These are phyloP conservation scores for Avena atlantica DNA, from an alignment of 176 grass and related monocot genomes.

Conservation along the genomic window DNA sequence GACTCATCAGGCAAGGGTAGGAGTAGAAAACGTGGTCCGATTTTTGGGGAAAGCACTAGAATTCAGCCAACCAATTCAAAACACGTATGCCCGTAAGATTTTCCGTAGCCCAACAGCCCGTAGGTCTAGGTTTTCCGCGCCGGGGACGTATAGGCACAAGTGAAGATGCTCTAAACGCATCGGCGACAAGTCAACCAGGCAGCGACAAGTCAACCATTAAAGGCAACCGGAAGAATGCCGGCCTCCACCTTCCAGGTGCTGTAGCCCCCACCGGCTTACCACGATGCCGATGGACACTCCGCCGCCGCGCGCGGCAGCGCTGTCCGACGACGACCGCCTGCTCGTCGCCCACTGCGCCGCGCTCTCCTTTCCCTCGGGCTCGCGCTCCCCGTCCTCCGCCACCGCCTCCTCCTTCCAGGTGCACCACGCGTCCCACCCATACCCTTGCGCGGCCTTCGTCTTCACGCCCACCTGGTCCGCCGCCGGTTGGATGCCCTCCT, in stretches of 20 bases:
- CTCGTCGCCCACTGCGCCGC: slow-evolving; percentile 52
- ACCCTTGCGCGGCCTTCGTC: slow-evolving; percentile 68
- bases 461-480: slow-evolving; percentile 79
- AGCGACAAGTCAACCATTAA: background rate
- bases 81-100: too few species aligned
- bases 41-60: too few species aligned
- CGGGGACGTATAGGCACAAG: too few species aligned
- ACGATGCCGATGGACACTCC: slow-evolving; percentile 50
- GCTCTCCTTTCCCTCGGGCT: slow-evolving; percentile 44
- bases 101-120: too few species aligned
- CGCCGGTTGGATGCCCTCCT: slow-evolving; percentile 55
- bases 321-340: slow-evolving; percentile 63
- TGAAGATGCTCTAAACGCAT: background rate
- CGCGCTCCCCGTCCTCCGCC: slow-evolving; percentile 21
- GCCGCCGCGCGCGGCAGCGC: slow-evolving; percentile 30
- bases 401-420: slow-evolving; percentile 54
- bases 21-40: too few species aligned
- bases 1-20: too few species aligned
- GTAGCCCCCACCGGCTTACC: background rate
- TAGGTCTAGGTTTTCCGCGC: too few species aligned
- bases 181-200: slow-evolving; percentile 23
- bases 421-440: slow-evolving; percentile 59
- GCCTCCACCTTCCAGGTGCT: background rate
- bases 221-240: background rate
- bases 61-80: too few species aligned